Evolutionary conservation across 345 rosid species (phyloP).

Genomic region (Stellera chamaejasme): DNA sequence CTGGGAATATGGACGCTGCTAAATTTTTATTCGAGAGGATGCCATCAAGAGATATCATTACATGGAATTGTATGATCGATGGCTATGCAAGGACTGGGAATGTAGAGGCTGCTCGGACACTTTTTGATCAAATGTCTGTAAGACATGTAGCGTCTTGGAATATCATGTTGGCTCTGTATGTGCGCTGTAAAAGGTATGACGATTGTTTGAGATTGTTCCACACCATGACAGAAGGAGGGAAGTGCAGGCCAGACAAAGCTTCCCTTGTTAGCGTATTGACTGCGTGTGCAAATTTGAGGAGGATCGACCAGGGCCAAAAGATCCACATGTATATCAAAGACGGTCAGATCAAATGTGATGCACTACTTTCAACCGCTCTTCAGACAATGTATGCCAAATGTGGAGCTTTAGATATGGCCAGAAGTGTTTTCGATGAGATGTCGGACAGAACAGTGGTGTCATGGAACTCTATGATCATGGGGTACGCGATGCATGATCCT

Average conservation of each 20-base stretch:
- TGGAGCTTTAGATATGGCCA: conserved; percentile 34
- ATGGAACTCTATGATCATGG: conserved; percentile 59
- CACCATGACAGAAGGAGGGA: conserved; percentile 32
- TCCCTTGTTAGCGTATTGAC: conserved; percentile 49
- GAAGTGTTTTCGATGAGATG: conserved; percentile 35
- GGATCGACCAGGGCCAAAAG: conserved; percentile 37
- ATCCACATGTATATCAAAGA: conserved; percentile 39
- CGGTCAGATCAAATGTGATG: conserved; percentile 27
- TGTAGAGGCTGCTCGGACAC: conserved; percentile 21
- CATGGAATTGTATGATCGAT: conserved; percentile 63
- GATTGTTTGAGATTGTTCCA: conserved; percentile 49
- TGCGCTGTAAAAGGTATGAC: conserved; percentile 33
- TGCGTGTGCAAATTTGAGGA: conserved; percentile 42
- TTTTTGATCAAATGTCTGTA: conserved; percentile 44
- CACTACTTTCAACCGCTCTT: conserved; percentile 49
- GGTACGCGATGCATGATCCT: conserved; percentile 57
- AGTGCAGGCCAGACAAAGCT: conserved; percentile 39
- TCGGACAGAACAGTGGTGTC: conserved; percentile 32
- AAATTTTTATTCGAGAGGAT: conserved; percentile 30
- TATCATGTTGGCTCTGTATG: conserved; percentile 45
- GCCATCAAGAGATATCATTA: conserved; percentile 38
- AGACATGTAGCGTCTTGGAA: conserved; percentile 55
- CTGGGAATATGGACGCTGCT: conserved; percentile 32
- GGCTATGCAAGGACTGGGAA: conserved; percentile 38
- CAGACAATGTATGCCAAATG: conserved; percentile 44